Percentiles rank a stretch among this genome's conserved stretches.
Evolutionary conservation across 1,284 basidiomycete genomes (phyloP).

Genomic region (Cryptococcus neoformans): DNA sequence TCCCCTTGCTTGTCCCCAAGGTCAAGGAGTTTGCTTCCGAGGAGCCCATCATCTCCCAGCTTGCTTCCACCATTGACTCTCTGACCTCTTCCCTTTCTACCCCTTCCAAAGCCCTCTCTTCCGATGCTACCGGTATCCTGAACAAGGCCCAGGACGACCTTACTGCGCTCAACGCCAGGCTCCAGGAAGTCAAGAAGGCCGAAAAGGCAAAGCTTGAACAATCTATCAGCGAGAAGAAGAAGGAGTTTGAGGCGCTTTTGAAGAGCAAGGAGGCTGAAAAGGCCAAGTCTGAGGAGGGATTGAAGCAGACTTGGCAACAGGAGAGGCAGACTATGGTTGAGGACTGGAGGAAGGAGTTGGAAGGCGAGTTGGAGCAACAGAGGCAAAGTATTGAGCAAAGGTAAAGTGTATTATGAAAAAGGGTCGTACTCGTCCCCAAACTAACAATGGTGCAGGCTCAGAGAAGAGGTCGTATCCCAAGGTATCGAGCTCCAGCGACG

Average conservation of each 20-base stretch:
- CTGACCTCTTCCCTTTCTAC: conserved; percentile 71
- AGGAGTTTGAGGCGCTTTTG: conserved; percentile 79
- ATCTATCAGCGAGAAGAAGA: conserved; percentile 74
- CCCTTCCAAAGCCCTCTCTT: conserved; percentile 62
- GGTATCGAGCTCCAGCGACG: conserved; percentile 95
- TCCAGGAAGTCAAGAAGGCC: conserved; percentile 76
- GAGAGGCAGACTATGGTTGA: conserved; percentile 73
- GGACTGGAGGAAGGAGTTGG: conserved; percentile 80
- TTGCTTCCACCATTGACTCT: conserved; percentile 90
- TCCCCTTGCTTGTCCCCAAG: conserved; percentile 78
- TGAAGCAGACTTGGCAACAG: conserved; percentile 75
- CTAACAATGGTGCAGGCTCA: conserved; percentile 58
- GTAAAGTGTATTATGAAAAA: conserved; percentile 51
- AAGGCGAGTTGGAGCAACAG: conserved; percentile 81
- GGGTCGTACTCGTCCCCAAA: conserved; percentile 6
- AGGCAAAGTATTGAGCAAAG: conserved; percentile 91
- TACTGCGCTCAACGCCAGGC: conserved; percentile 68
- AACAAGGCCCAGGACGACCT: conserved; percentile 74
- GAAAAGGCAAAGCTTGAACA: conserved; percentile 74
- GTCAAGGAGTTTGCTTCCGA: conserved; percentile 75
- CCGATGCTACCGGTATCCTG: conserved; percentile 60
- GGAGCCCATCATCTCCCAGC: conserved; percentile 82
- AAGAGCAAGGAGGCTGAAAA: conserved; percentile 81
- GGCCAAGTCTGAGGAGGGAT: conserved; percentile 79
- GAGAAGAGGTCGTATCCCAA: conserved; percentile 92